A percentile compares a stretch with the other conserved stretches of the same genome.
phyloP scores from a whole-genome alignment of 768 basidiomycete genomes.

The Suillus lakei region DNA sequence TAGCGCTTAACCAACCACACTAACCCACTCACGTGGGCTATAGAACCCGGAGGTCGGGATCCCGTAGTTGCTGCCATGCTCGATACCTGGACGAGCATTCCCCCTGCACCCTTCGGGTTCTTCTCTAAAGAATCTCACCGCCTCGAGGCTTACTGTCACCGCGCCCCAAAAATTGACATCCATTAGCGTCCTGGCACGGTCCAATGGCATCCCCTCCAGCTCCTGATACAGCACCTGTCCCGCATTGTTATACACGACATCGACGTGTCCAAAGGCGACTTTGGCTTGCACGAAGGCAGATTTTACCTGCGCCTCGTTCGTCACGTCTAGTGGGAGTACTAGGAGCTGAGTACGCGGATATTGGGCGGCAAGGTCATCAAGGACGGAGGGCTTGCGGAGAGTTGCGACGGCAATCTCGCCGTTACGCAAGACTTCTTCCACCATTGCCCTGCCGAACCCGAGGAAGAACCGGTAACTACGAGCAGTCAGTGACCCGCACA shows the following conservation, averaged over 20 bases:
- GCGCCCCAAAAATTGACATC: too few relatives aligned
- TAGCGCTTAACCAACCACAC: neutral
- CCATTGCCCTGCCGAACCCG: conserved; percentile 43
- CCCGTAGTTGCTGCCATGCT: conserved; percentile 27
- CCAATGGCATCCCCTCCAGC: conserved; percentile 36
- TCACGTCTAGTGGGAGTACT: conserved; percentile 44
- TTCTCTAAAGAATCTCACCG: neutral
- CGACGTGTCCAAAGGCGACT: conserved; percentile 40
- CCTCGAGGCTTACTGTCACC: too few relatives aligned
- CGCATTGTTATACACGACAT: conserved; percentile 49
- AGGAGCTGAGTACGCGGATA: conserved; percentile 34
- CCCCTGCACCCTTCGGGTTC: conserved; percentile 25
- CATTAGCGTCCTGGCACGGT: conserved; percentile 32
- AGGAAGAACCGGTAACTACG: conserved; percentile 45
- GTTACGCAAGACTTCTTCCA: conserved; percentile 33
- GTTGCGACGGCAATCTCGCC: conserved; percentile 49
- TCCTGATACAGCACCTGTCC: conserved; percentile 29
- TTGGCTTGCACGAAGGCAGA: conserved; percentile 36
- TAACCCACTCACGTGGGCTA: conserved; percentile 21
- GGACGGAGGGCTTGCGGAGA: conserved; percentile 40
- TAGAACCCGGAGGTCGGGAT: conserved; percentile 20
- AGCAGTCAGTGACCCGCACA: neutral
- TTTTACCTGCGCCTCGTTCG: conserved; percentile 28
- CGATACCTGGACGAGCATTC: conserved; percentile 39
- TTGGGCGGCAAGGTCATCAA: conserved; percentile 27